Evolutionary conservation across 108 stramenopile species (phyloP).

Genomic region (Fragilaria radians): DNA sequence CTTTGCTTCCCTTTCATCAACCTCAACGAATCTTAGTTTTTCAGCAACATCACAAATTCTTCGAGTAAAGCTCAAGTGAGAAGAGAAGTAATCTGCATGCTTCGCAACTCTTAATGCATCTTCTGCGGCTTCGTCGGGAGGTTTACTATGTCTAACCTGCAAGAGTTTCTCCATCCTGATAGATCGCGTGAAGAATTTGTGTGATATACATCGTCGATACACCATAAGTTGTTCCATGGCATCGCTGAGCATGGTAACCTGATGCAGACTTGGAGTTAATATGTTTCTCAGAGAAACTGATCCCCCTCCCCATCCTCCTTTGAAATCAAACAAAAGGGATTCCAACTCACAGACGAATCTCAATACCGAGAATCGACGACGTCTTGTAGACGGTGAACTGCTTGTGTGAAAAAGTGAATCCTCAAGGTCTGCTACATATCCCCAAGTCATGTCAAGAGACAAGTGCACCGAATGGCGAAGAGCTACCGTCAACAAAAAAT

Average conservation of each 20-base stretch:
- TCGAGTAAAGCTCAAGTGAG: conserved; percentile 66
- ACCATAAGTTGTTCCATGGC: conserved; percentile 56
- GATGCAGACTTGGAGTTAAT: conserved; percentile 60
- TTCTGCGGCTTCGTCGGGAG: conserved; percentile 32
- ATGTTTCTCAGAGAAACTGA: conserved; percentile 62
- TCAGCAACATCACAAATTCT: conserved; percentile 80
- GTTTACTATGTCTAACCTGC: background rate
- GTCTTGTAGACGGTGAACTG: conserved; percentile 32
- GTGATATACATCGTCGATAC: conserved; percentile 33
- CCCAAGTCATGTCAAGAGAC: conserved; percentile 75
- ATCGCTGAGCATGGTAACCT: conserved; percentile 46
- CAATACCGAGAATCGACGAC: conserved; percentile 63
- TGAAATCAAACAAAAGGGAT: conserved; percentile 73
- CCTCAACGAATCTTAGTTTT: conserved; percentile 58
- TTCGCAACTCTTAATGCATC: conserved; percentile 50
- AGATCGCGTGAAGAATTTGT: conserved; percentile 51
- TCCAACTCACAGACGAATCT: conserved; percentile 82
- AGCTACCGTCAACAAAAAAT: conserved; percentile 75
- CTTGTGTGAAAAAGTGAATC: conserved; percentile 25
- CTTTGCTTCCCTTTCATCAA: conserved; percentile 36
- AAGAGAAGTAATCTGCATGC: conserved; percentile 82
- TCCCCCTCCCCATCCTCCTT: conserved; percentile 82
- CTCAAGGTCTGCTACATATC: conserved; percentile 78
- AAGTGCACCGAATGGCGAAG: conserved; percentile 68
- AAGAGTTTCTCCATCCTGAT: conserved; percentile 48